Conservation (phyloP, 2,329 filamentous ascomycete species). For the Xylariales sp. region DNA sequence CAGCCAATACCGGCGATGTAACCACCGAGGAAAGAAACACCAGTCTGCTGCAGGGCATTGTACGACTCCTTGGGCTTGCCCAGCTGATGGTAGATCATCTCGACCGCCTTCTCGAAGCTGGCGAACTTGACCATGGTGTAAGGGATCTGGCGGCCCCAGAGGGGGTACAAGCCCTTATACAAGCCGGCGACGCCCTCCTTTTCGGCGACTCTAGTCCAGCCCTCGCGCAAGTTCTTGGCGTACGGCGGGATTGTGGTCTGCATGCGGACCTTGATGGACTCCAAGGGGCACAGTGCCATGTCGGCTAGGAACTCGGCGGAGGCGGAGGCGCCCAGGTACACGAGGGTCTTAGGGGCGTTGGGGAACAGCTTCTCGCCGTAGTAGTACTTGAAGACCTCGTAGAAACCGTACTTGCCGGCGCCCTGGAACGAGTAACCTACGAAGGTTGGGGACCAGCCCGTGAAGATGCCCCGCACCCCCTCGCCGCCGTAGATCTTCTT, state of each 20-base stretch:
- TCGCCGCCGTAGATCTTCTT: conserved; percentile 67
- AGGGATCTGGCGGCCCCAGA: conserved; percentile 86
- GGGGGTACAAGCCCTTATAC: conserved; percentile 81
- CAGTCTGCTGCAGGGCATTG: conserved; percentile 10
- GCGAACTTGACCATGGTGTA: conserved; percentile 57
- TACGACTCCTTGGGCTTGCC: conserved; percentile 66
- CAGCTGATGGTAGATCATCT: conserved; percentile 31
- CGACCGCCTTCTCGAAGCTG: conserved; percentile 10
- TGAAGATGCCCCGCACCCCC: conserved; percentile 75
- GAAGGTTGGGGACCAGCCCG: conserved; percentile 79
- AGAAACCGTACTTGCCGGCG: conserved; percentile 83
- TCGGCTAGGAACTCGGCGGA: conserved; percentile 73
- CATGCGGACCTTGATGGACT: conserved; percentile 82
- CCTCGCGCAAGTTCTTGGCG: conserved; percentile 65
- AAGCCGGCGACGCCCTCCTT: conserved; percentile 69
- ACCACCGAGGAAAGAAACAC: conserved; percentile 62
- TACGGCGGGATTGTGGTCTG: conserved; percentile 78
- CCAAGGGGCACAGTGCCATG: conserved; percentile 74
- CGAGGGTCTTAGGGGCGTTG: conserved; percentile 66
- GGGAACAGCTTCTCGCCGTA: conserved; percentile 73
- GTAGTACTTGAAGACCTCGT: conserved; percentile 85
- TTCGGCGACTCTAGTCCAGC: conserved; percentile 60
- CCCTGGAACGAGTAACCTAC: conserved; percentile 79
- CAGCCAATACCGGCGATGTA: conserved; percentile 83
- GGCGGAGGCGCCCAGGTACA: conserved; percentile 70